phyloP scores from a whole-genome alignment of 2,329 filamentous ascomycete genomes.

The Fusarium marasasianum region DNA sequence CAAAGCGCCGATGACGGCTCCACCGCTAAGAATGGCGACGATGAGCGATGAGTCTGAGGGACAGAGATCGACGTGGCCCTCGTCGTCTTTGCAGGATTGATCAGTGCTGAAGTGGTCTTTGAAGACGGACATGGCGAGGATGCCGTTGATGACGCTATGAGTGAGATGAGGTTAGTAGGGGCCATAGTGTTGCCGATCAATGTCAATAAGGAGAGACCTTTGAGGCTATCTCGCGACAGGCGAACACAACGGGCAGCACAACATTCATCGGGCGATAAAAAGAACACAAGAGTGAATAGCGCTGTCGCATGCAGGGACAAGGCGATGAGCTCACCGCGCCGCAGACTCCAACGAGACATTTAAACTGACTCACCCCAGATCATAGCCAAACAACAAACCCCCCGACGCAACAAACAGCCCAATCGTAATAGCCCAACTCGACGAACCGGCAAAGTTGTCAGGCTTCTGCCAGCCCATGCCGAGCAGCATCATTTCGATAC shows the following conservation, averaged over 20 bases:
- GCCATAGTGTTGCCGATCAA: not conserved
- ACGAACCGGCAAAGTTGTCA: constrained; percentile 77
- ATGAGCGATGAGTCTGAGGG: constrained; percentile 75
- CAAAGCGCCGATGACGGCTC: constrained; percentile 79
- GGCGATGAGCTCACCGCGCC: not conserved
- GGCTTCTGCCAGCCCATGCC: constrained; percentile 79
- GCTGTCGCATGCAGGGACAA: not conserved
- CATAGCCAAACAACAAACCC: constrained; percentile 75
- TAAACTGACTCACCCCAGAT: constrained; percentile 66
- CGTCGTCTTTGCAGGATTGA: constrained; percentile 55
- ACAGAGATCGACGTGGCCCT: constrained; percentile 55
- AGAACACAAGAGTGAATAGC: not conserved
- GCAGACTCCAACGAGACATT: constrained; percentile 9
- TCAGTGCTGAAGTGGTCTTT: constrained; percentile 68
- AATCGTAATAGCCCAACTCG: constrained; percentile 76
- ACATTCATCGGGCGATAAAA: not conserved
- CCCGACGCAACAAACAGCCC: constrained; percentile 76
- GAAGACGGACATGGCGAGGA: constrained; percentile 77
- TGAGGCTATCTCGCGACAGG: not conserved
- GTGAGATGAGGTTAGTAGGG: constrained; percentile 34
- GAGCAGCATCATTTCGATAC: constrained; percentile 62
- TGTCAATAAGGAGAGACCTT: constrained; percentile 3
- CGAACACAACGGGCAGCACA: not conserved
- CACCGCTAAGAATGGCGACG: constrained; percentile 83
- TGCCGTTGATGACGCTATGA: constrained; percentile 69